Base-by-base conservation (phyloP, 768 basidiomycete genomes). In the Xerocomellus dryophilus region DNA sequence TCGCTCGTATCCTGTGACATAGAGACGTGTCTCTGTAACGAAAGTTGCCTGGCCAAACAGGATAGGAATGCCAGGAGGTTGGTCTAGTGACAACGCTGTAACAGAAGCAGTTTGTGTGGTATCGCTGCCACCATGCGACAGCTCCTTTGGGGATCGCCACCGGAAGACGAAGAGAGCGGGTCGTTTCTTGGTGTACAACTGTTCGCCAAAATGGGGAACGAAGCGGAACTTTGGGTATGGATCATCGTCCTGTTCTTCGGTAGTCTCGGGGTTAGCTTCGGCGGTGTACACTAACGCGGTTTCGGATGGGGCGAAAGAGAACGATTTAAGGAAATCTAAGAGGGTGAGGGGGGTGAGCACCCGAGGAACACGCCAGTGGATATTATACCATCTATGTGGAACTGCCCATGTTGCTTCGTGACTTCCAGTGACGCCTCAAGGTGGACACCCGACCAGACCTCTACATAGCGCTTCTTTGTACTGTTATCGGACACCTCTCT, bases 151-250 rank as follows among this genome's bases (percentile, higher is more conserved):
- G 5, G 65, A 48, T 12, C 71, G 59, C 79, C 83, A 85, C 10
- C 70, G 71, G 45, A 84, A 74, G 12, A 88, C 46, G 61, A 83
- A 89, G 7, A 82, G 66, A 0, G 71, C 70, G 1, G 88, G 83
- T 5, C 72, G 68, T 53, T 75, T 78, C 63, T 78, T 82, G 5
- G 77, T 78, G 5, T 66, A 64, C n/a, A 85, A 63, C 6, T 77
- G 76, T 67, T 90, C 88, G 0, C 88, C 88, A 54, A 86, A 81
- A 42, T 78, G 74, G 5, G 86, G 85, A 1, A 61, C 71, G 64
- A 78, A 89, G 23, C 74, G 69, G 57, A 82, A 87, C 50, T 79
- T 80, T 25, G 61, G 62, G 57, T 71, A 67, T 20, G 62, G 58
- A 42, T 63, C 61, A 5, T 61, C 53, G 18, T 67, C 64, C 5